A percentile compares a stretch with the other conserved stretches of the same genome.
These are phyloP conservation scores for Rhexocercosporidium sp. DNA, from an alignment of 2,329 filamentous ascomycete genomes.

Conservation along the genomic window DNA sequence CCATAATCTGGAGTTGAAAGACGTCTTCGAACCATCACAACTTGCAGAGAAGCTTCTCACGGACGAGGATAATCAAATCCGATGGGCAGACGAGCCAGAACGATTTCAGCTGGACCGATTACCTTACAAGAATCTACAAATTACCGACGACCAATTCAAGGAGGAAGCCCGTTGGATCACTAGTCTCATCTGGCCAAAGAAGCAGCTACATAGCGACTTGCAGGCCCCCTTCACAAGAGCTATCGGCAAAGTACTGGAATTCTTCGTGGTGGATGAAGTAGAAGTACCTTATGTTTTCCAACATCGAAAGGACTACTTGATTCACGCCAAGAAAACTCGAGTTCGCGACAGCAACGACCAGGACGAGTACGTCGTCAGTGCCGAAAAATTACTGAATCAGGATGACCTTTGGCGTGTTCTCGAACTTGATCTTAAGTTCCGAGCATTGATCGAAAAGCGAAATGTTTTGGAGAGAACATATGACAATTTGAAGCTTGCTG, in stretches of 20 bases:
- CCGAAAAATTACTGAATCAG: constrained; percentile 89
- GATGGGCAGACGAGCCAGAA: constrained; percentile 87
- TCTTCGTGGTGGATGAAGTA: constrained; percentile 91
- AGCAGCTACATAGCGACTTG: constrained; percentile 68
- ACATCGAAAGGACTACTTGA: constrained; percentile 96
- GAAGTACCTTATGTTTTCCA: constrained; percentile 98
- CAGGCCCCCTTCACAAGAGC: constrained; percentile 85
- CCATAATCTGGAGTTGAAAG: constrained; percentile 88
- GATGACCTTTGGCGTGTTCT: constrained; percentile 95
- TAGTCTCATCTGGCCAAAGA: constrained; percentile 87
- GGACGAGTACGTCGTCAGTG: constrained; percentile 74
- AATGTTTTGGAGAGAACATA: constrained; percentile 82
- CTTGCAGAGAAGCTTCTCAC: constrained; percentile 93
- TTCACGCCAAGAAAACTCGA: constrained; percentile 78
- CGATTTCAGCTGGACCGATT: constrained; percentile 92
- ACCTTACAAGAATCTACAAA: constrained; percentile 80
- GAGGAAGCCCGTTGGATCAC: constrained; percentile 95
- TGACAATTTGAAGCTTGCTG: constrained; percentile 68
- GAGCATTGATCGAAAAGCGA: constrained; percentile 89
- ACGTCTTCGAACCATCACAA: constrained; percentile 97
- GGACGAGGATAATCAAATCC: constrained; percentile 91
- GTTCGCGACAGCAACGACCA: constrained; percentile 69
- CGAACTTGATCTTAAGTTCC: constrained; percentile 93
- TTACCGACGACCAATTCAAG: constrained; percentile 83
- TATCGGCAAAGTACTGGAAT: constrained; percentile 90